phyloP scores from a whole-genome alignment of 306 rosid genomes.

The Quercus dentata region DNA sequence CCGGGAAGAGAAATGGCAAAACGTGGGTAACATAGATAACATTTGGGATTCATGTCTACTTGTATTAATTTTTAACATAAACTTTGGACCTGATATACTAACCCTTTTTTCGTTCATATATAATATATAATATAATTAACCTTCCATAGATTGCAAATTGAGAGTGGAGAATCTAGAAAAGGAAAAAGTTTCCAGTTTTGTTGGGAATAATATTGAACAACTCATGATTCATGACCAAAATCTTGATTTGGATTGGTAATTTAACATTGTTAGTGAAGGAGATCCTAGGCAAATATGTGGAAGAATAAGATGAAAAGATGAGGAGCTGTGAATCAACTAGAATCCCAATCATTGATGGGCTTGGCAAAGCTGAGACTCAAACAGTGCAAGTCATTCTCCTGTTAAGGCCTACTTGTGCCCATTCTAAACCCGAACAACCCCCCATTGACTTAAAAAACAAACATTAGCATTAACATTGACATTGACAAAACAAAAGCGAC shows the following conservation, averaged over 20 bases:
- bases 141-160: not conserved
- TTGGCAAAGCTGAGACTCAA: no score
- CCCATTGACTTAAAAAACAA: no score
- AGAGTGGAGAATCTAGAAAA: not conserved
- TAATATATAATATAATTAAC: not conserved
- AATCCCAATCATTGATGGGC: no score
- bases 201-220: not conserved
- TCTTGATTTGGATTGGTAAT: no score
- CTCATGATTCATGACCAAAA: no score
- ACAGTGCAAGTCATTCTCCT: not conserved
- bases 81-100: not conserved
- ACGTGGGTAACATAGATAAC: not conserved
- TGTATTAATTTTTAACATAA: not conserved
- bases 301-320: no score
- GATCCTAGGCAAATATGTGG: no score
- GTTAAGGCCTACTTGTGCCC: not conserved
- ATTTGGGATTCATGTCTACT: not conserved
- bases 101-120: not conserved
- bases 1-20: not conserved
- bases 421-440: conserved; percentile 3
- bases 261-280: no score
- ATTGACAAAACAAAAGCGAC: no score
- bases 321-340: no score
- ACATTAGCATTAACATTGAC: no score
- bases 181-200: not conserved